Conservation (phyloP, 1,284 basidiomycete species). For the Anthracocystis setariae region DNA sequence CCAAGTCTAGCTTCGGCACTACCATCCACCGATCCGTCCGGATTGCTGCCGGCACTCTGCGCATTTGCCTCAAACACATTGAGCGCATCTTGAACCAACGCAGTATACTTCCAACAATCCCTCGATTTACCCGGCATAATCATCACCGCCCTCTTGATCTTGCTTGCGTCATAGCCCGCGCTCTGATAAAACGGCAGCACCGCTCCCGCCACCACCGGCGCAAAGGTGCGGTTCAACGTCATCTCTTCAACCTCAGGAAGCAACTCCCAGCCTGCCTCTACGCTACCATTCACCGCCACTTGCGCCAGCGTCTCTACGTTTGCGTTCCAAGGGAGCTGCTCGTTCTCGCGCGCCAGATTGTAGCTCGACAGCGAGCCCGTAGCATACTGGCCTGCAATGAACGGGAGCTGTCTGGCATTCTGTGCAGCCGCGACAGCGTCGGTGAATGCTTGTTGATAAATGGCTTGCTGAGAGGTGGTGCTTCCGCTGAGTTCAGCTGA, state of each 20-base stretch:
- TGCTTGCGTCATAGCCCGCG: constrained; percentile 30
- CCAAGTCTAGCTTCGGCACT: background rate
- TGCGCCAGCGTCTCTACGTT: constrained; percentile 38
- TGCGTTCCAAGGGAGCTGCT: constrained; percentile 57
- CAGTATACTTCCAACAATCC: constrained; percentile 63
- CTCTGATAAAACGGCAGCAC: constrained; percentile 60
- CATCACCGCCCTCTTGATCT: constrained; percentile 62
- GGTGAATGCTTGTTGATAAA: constrained; percentile 39
- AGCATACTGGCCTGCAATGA: constrained; percentile 37
- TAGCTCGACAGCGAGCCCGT: constrained; percentile 23
- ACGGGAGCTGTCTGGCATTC: constrained; percentile 42
- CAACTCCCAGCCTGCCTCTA: constrained; percentile 69
- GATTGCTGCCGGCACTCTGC: constrained; percentile 13
- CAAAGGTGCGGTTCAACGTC: constrained; percentile 52
- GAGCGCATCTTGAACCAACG: constrained; percentile 54
- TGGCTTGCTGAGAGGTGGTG: constrained; percentile 18
- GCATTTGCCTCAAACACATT: constrained; percentile 36
- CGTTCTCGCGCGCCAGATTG: constrained; percentile 33
- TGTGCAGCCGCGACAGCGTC: constrained; percentile 60
- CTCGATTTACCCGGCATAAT: constrained; percentile 61
- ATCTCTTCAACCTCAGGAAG: constrained; percentile 53
- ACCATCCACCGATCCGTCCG: constrained; percentile 9
- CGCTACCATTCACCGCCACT: constrained; percentile 42
- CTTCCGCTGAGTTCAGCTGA: constrained; percentile 6
- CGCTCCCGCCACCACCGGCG: constrained; percentile 20